Percentiles rank a stretch among this genome's conserved stretches.
Conservation (phyloP, 2,329 filamentous ascomycete species). For the Cucurbitaria berberidis region DNA sequence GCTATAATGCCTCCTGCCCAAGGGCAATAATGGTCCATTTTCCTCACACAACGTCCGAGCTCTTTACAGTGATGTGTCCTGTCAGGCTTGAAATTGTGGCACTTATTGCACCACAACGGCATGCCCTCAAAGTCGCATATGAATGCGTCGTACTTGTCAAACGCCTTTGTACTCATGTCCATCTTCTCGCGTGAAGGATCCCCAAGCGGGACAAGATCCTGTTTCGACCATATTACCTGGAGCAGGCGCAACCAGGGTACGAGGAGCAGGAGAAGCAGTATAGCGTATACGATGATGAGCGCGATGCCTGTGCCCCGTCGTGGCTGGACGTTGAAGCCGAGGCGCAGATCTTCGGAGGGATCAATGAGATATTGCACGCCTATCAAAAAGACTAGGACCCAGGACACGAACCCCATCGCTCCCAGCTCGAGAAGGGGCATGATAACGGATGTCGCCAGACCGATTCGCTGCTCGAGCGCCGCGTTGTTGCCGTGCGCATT, state of each 20-base stretch:
- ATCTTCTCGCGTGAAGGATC: conserved; percentile 35
- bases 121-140: conserved; percentile 78
- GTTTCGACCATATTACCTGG: conserved; percentile 69
- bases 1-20: conserved; percentile 94
- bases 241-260: conserved; percentile 74
- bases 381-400: conserved; percentile 65
- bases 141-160: conserved; percentile 84
- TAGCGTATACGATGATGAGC: conserved; percentile 74
- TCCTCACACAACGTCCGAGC: conserved; percentile 77
- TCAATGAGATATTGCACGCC: conserved; percentile 75
- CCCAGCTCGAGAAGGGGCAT: conserved; percentile 74
- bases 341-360: conserved; percentile 42
- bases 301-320: conserved; percentile 67
- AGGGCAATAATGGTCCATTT: conserved; percentile 96
- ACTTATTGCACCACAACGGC: conserved; percentile 86
- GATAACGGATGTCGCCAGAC: conserved; percentile 66
- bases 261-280: conserved; percentile 72
- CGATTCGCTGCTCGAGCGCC: conserved; percentile 48
- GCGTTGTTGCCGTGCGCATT: conserved; percentile 26
- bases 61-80: conserved; percentile 86
- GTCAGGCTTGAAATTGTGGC: conserved; percentile 86
- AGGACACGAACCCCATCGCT: conserved; percentile 72
- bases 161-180: conserved; percentile 50
- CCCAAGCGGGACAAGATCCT: conserved; percentile 74
- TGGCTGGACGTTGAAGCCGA: conserved; percentile 32